Base-by-base conservation (phyloP, 75 land plant genomes). In the Ceratopteris richardii region DNA sequence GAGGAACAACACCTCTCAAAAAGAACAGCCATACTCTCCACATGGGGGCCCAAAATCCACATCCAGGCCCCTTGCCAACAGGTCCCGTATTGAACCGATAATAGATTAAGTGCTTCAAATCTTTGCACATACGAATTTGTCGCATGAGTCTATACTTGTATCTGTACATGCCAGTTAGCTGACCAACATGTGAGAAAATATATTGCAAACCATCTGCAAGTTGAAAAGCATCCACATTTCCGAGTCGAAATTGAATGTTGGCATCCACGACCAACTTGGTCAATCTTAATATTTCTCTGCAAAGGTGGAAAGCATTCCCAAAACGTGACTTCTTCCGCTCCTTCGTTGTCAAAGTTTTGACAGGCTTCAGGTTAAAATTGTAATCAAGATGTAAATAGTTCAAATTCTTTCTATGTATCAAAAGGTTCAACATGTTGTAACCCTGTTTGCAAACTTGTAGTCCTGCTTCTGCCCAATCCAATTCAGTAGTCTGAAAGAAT, bases 21-120 rank as follows among this genome's bases (percentile, higher is more conserved):
- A 94, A 94, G 57, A 94, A 94, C 62, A 94, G 47, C 98, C 98
- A 94, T 0, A 94, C 98, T 37, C 98, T 82, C 98, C 98, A 94
- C 98, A 94, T 94, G 2, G 98, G 98, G 3, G 98, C 98, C 98
- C 98, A 94, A 54, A 94, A 86, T 13, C 98, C 98, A 86, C 98
- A 94, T 42, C 98, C 98, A 65, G 98, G 98, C 0, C 98, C 98
- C 58, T 94, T 94, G 11, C 98, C 98, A 54, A 94, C 98, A 58
- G 98, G 98, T 9, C 98, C 98, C 65, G 98, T 94, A 51, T 94
- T 94, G 61, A 94, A 94, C 22, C 98, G 80, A 44, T 94, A 94
- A 54, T 94, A 94, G 27, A 94, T 94, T 59, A 94, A 66, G 58
- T 94, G 98, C 78, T 94, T 94, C 75, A 94, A 68, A 44, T 94